Base-by-base conservation (phyloP, 352 stramenopile species). In the Globisporangium nodosum region DNA sequence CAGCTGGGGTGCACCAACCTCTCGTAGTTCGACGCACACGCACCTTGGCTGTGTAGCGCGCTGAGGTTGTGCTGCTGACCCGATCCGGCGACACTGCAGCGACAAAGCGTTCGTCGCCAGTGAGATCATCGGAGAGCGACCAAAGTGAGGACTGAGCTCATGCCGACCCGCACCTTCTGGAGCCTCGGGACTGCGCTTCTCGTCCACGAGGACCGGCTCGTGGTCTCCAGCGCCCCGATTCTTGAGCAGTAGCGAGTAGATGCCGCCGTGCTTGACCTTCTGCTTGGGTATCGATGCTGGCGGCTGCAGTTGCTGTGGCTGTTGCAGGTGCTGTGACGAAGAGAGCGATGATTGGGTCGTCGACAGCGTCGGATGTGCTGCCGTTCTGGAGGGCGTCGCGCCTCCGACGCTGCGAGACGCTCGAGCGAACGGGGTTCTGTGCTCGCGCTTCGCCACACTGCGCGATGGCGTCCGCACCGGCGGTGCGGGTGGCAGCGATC, bases 211-310 rank as follows among this genome's bases (percentile, higher is more conserved):
- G n/a, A 76, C 56, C 1, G 81, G 69, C 42, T 85, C 75, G 37
- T 84, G 65, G 54, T 79, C 73, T 21, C 53, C 58, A 16, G 57
- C 50, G 15, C 65, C 48, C 54, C 69, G 71, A 58, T 86, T 84
- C 65, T 88, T 86, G 24, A 92, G 65, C 45, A 92, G 55, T 40
- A 92, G 58, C 46, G 83, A 84, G 63, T 92, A 92, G 50, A 92
- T 90, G 3, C 83, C 83, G 13, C 83, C 83, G 47, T 92, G 83
- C 16, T 81, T 87, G 24, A 74, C 60, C 54, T 92, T 89, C 13
- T 63, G 58, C 58, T 79, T 76, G 5, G 69, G 58, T 33, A 80
- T 74, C 1, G 70, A 56, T 21, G 51, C 37, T 30, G 45, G 37
- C 35, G 49, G 6, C 9, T 43, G 47, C 11, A 20, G 47, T 27